A percentile compares a stretch with the other conserved stretches of the same genome.
Conservation (phyloP, 139 green algal genomes). For the Chlorella sp. region DNA sequence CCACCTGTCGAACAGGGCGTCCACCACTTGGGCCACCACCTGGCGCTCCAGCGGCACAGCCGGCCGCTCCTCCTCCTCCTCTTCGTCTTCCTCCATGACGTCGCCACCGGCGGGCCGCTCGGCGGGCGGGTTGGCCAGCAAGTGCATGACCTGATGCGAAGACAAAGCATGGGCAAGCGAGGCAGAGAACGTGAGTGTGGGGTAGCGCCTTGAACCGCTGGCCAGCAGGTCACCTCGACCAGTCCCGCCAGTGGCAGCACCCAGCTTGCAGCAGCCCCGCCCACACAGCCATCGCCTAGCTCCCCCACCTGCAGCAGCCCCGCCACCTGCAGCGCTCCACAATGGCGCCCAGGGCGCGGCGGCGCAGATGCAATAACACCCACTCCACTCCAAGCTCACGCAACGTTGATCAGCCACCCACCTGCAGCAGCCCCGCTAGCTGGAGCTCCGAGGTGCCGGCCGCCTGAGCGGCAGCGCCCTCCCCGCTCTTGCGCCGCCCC, state of each 20-base stretch:
- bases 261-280: too few relatives aligned
- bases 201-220: too few relatives aligned
- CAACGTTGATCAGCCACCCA: not conserved
- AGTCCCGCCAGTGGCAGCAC: too few relatives aligned
- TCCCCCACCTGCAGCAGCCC: too few relatives aligned
- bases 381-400: too few relatives aligned
- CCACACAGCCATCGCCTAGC: too few relatives aligned
- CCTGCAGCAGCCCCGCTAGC: conserved; percentile 60
- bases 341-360: too few relatives aligned
- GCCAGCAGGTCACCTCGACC: too few relatives aligned
- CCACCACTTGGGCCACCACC: conserved; percentile 54
- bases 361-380: too few relatives aligned
- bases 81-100: conserved; percentile 13
- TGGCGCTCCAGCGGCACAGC: conserved; percentile 23
- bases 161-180: not conserved
- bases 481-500: conserved; percentile 4
- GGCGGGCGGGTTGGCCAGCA: conserved; percentile 28
- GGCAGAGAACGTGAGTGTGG: not conserved
- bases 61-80: conserved; percentile 5
- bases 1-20: conserved; percentile 52
- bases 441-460: conserved; percentile 35
- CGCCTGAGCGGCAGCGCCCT: not conserved
- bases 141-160: conserved; percentile 17
- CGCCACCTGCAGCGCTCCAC: too few relatives aligned
- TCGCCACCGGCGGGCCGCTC: not conserved